These are phyloP conservation scores for Stellera chamaejasme DNA, from an alignment of 345 rosid species.

Conservation along the genomic window DNA sequence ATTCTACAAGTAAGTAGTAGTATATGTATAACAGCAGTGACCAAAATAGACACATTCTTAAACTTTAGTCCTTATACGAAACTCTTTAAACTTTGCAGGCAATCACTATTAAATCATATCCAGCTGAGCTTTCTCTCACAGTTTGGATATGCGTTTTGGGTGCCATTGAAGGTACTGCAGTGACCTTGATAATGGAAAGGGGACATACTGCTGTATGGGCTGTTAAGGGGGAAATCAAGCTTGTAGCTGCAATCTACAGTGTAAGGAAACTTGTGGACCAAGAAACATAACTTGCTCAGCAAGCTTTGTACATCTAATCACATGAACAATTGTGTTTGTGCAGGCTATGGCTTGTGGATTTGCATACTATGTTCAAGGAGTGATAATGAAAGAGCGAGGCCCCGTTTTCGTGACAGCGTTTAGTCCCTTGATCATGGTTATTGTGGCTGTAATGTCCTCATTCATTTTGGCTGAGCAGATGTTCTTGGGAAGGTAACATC, in stretches of 20 bases:
- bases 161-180: conserved; percentile 46
- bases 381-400: conserved; percentile 72
- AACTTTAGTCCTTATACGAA: too few relatives aligned
- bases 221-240: conserved; percentile 62
- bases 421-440: conserved; percentile 67
- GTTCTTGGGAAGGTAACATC: conserved; percentile 71
- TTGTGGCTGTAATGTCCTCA: conserved; percentile 70
- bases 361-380: conserved; percentile 68
- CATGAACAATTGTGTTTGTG: conserved; percentile 7
- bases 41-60: too few relatives aligned
- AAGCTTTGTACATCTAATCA: neutral
- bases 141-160: conserved; percentile 77
- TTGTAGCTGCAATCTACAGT: conserved; percentile 54
- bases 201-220: conserved; percentile 52
- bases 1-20: conserved; percentile 49
- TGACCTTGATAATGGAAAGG: conserved; percentile 64
- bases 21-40: too few relatives aligned
- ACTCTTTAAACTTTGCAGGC: conserved; percentile 26
- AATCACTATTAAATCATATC: conserved; percentile 52
- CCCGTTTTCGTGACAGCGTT: conserved; percentile 92
- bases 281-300: neutral
- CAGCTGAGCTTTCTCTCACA: conserved; percentile 74
- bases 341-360: conserved; percentile 81
- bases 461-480: conserved; percentile 71
- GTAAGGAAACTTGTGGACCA: conserved; percentile 30